A percentile compares a stretch with the other conserved stretches of the same genome.
These are phyloP conservation scores for Aspergillus avenaceus DNA, from an alignment of 495 filamentous ascomycete species.

Conservation along the genomic window DNA sequence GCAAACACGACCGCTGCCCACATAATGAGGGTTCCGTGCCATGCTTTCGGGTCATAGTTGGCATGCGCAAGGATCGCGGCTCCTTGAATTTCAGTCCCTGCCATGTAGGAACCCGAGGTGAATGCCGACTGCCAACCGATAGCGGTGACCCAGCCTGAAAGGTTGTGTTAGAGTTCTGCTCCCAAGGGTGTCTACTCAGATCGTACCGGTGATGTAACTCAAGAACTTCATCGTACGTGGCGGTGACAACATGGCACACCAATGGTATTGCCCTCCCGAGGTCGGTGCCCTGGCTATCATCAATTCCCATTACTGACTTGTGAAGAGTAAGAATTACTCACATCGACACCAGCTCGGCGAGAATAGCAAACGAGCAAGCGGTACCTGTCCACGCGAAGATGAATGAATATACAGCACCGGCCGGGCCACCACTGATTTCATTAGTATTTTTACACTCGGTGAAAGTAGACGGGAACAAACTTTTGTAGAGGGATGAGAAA, in stretches of 20 bases:
- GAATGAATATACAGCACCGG: constrained; percentile 48
- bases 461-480: constrained; percentile 10
- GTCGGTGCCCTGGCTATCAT: constrained; percentile 32
- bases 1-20: constrained; percentile 36
- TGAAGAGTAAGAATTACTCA: background rate
- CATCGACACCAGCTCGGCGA: constrained; percentile 39
- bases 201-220: constrained; percentile 43
- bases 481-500: constrained; percentile 33
- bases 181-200: background rate
- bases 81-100: constrained; percentile 38
- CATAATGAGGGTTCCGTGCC: constrained; percentile 40
- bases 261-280: constrained; percentile 48
- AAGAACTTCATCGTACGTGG: constrained; percentile 30
- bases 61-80: constrained; percentile 33
- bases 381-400: constrained; percentile 43
- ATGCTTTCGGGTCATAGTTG: constrained; percentile 31
- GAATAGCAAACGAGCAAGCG: constrained; percentile 21
- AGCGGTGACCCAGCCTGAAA: constrained; percentile 38
- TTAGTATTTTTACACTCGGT: background rate
- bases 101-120: constrained; percentile 35
- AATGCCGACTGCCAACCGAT: constrained; percentile 41
- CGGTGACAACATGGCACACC: constrained; percentile 46
- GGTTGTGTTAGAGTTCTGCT: background rate
- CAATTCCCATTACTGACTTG: background rate
- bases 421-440: constrained; percentile 40